Evolutionary conservation across 768 basidiomycete genomes (phyloP).

Genomic region (Paxillus ammoniavirescens): DNA sequence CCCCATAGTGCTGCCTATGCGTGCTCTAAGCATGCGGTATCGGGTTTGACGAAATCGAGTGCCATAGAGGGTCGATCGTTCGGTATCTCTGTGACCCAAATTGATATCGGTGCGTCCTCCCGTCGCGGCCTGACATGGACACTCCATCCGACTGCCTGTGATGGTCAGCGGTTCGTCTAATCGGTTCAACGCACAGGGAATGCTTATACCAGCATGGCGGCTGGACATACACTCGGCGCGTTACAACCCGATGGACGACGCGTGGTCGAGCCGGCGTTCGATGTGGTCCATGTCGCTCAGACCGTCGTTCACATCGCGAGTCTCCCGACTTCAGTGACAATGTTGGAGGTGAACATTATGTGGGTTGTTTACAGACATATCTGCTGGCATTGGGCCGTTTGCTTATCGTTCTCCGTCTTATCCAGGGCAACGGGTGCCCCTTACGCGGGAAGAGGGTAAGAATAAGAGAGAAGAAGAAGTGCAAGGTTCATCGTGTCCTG

Average conservation of each 20-base stretch:
- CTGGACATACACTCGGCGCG: constrained; percentile 44
- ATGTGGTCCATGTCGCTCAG: constrained; percentile 68
- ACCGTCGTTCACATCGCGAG: constrained; percentile 69
- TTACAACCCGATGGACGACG: constrained; percentile 68
- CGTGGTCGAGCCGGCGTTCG: constrained; percentile 61
- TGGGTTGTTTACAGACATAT: constrained; percentile 33
- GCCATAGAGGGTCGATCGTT: constrained; percentile 73
- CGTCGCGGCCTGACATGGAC: not conserved
- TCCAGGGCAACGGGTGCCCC: constrained; percentile 46
- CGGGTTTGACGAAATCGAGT: constrained; percentile 73
- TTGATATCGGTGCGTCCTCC: constrained; percentile 65
- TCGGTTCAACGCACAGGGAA: constrained; percentile 48
- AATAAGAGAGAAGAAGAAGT: not conserved
- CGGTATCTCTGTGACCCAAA: constrained; percentile 75
- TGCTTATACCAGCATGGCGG: constrained; percentile 62
- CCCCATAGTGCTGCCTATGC: constrained; percentile 66
- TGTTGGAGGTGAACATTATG: constrained; percentile 76
- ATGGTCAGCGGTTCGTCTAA: not conserved
- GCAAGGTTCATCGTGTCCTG: no score
- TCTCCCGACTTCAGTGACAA: constrained; percentile 65
- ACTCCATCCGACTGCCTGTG: not conserved
- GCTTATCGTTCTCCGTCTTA: not conserved
- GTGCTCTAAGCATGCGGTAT: constrained; percentile 76
- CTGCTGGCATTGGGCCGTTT: not conserved
- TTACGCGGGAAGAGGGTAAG: constrained; percentile 46